phyloP scores from a whole-genome alignment of 2,329 filamentous ascomycete species.

The Bisporella sp. region DNA sequence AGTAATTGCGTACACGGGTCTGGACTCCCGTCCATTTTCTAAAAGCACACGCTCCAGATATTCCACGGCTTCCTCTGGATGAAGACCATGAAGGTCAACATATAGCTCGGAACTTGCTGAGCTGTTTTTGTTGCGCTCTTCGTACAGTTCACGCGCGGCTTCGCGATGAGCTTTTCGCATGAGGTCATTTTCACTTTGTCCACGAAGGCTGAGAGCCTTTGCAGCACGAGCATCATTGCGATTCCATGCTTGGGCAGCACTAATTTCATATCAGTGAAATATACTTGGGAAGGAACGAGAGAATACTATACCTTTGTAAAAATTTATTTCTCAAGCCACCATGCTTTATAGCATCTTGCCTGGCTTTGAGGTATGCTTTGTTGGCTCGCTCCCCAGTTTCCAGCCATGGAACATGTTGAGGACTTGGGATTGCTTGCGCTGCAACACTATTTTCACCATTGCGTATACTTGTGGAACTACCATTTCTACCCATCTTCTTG shows the following conservation, averaged over 20 bases:
- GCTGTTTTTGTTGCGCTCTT: constrained; percentile 77
- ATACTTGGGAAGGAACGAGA: neutral
- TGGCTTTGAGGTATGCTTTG: constrained; percentile 88
- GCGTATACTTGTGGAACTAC: constrained; percentile 56
- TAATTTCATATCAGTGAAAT: constrained; percentile 30
- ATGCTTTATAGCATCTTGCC: constrained; percentile 94
- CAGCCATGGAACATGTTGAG: constrained; percentile 92
- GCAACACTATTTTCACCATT: constrained; percentile 73
- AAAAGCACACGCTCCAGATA: constrained; percentile 85
- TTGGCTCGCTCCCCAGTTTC: constrained; percentile 90
- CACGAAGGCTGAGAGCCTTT: constrained; percentile 87
- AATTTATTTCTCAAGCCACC: constrained; percentile 96
- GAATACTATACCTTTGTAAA: constrained; percentile 66
- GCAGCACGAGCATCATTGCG: constrained; percentile 93
- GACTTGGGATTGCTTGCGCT: constrained; percentile 76
- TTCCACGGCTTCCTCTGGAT: constrained; percentile 92
- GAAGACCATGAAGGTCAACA: constrained; percentile 95
- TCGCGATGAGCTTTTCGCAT: constrained; percentile 97
- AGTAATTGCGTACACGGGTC: constrained; percentile 89
- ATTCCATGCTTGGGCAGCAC: constrained; percentile 97
- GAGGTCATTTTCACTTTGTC: constrained; percentile 92
- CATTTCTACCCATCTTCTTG: constrained; percentile 55
- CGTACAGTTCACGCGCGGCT: constrained; percentile 85
- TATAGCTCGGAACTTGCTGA: constrained; percentile 65
- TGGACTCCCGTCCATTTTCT: constrained; percentile 66